Evolutionary conservation across 495 filamentous ascomycete genomes (phyloP).

Genomic region (Penicillium roqueforti): DNA sequence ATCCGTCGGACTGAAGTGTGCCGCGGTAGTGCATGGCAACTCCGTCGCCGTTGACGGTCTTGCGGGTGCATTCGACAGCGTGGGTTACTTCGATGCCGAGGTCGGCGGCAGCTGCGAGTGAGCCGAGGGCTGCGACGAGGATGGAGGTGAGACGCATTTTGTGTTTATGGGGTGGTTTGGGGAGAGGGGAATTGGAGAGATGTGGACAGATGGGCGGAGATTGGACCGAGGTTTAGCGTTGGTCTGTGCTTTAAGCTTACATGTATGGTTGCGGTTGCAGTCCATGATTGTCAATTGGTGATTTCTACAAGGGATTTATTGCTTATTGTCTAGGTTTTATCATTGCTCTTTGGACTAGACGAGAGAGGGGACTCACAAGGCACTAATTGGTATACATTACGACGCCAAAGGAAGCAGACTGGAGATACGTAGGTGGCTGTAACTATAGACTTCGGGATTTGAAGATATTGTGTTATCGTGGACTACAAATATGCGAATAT

Average conservation of each 20-base stretch:
- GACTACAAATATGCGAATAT: not conserved
- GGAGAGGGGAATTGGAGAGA: not conserved
- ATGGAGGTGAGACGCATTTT: conserved; percentile 37
- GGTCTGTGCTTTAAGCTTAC: conserved; percentile 10
- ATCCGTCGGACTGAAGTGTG: conserved; percentile 54
- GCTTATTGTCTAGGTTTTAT: too few species aligned
- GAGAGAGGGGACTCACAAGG: not conserved
- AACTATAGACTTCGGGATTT: not conserved
- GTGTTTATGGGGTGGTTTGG: not conserved
- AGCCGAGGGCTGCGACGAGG: conserved; percentile 53
- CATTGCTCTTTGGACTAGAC: not conserved
- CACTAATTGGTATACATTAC: not conserved
- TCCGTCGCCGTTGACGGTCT: conserved; percentile 69
- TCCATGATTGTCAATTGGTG: not conserved
- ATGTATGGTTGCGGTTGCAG: not conserved
- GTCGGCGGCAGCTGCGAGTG: conserved; percentile 43
- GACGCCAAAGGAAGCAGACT: too few species aligned
- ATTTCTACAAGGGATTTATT: too few species aligned
- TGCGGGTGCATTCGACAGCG: conserved; percentile 66
- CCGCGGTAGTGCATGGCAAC: conserved; percentile 87
- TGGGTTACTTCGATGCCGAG: conserved; percentile 74
- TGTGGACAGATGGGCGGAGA: not conserved
- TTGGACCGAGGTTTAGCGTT: conserved; percentile 3
- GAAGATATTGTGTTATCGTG: not conserved
- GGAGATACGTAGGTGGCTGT: not conserved